A percentile compares a stretch with the other conserved stretches of the same genome.
phyloP scores from a whole-genome alignment of 2,329 filamentous ascomycete genomes.

The Capronia coronata region DNA sequence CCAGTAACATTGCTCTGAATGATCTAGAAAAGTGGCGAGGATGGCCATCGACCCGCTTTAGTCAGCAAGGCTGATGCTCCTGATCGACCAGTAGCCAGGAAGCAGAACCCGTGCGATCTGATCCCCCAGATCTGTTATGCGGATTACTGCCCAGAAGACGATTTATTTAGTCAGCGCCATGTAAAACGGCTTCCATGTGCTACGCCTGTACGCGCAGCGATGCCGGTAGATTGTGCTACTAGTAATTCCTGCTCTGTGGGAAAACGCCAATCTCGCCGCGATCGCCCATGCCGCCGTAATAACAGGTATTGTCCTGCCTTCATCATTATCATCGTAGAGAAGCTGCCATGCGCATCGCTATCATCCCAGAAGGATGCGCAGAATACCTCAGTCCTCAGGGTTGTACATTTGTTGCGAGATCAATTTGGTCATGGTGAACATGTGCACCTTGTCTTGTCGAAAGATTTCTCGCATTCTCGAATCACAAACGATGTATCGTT shows the following conservation, averaged over 20 bases:
- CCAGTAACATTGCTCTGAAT: too few relatives aligned
- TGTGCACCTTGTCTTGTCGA: slow-evolving; percentile 83
- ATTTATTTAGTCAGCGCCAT: too few relatives aligned
- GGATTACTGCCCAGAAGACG: too few relatives aligned
- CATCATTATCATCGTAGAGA: too few relatives aligned
- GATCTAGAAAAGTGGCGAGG: not conserved
- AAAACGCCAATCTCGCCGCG: not conserved
- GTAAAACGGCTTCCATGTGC: not conserved
- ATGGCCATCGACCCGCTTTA: too few relatives aligned
- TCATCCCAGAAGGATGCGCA: slow-evolving; percentile 16
- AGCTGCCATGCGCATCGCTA: not conserved
- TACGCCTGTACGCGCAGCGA: not conserved
- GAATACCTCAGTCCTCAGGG: slow-evolving; percentile 57
- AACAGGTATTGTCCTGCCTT: not conserved
- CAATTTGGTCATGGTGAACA: slow-evolving; percentile 99
- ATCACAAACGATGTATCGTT: slow-evolving; percentile 88
- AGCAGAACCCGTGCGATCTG: too few relatives aligned
- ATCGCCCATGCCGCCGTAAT: not conserved
- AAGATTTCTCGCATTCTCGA: slow-evolving; percentile 87
- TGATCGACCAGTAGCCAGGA: not conserved
- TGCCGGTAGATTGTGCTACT: not conserved
- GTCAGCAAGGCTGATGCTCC: slow-evolving; percentile 24
- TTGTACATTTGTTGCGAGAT: slow-evolving; percentile 84
- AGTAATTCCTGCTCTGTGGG: not conserved
- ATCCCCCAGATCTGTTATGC: too few relatives aligned